A percentile compares a stretch with the other conserved stretches of the same genome.
phyloP scores from a whole-genome alignment of 352 stramenopile species.

The Lagenidium sp. region DNA sequence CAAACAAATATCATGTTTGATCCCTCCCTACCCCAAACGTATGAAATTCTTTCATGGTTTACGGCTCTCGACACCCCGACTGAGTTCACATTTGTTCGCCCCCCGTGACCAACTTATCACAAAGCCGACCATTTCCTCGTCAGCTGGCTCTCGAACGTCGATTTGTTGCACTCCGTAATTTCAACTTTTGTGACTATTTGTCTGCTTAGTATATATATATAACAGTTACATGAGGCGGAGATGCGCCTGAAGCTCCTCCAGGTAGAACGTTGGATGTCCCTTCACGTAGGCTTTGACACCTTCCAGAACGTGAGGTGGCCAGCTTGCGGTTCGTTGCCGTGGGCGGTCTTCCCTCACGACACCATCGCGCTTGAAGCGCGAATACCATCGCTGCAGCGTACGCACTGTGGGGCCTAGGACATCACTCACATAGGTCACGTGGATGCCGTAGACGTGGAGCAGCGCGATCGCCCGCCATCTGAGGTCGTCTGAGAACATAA shows the following conservation, averaged over 20 bases:
- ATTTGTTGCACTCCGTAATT: too few relatives aligned
- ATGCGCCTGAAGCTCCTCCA: conserved; percentile 12
- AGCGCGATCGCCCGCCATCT: conserved; percentile 2
- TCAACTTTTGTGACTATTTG: too few relatives aligned
- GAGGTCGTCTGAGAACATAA: conserved; percentile 5
- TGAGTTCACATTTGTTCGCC: too few relatives aligned
- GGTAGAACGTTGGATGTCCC: conserved; percentile 13
- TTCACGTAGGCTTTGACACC: conserved; percentile 6
- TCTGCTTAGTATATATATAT: too few relatives aligned
- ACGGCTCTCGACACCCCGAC: too few relatives aligned
- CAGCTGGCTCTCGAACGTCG: too few relatives aligned
- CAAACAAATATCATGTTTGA: too few relatives aligned
- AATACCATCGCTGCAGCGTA: conserved; percentile 2
- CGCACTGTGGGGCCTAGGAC: neutral
- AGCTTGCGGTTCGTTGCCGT: neutral
- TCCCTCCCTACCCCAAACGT: too few relatives aligned
- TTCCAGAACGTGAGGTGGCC: neutral
- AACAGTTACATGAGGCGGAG: neutral
- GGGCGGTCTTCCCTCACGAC: neutral
- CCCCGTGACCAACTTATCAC: too few relatives aligned
- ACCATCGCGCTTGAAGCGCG: neutral
- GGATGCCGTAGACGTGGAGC: conserved; percentile 2
- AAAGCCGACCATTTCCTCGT: too few relatives aligned
- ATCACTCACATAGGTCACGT: neutral
- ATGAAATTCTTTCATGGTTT: too few relatives aligned